Base-by-base conservation (phyloP, 2,329 filamentous ascomycete genomes). In the Helotiales sp. region DNA sequence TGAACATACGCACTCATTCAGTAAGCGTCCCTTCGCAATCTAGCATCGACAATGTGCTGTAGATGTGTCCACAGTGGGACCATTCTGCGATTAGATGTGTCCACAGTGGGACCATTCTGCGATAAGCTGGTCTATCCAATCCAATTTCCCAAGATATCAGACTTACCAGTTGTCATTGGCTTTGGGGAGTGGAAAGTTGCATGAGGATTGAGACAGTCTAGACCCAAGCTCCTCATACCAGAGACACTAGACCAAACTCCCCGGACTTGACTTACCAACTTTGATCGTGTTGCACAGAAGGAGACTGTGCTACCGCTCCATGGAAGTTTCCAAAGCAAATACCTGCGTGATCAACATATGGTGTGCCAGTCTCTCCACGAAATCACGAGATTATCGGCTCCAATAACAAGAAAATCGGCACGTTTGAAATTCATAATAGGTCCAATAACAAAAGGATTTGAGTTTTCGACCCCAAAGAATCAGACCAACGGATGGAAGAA, bases 291-390 rank as follows among this genome's bases (percentile, higher is more conserved):
- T n/a, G 82, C 78, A 52, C 82, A 74, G 80, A 83, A 19, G 82
- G 83, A 57, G 81, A 84, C 70, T 81, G 85, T 57, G 81, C 80
- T 24, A 81, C 79, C 0, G 83, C 82, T 0, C 81, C 79, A 64
- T 85, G 82, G 68, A 84, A 84, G 58, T 81, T 79, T 0, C 81
- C 83, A 63, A 85, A 81, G 2, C 81, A 78, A 30, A 85, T 67
- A 19, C 82, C 79, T 50, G 78, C 78, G 3, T 81, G 68, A 70
- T 85, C 79, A 29, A 85, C 74, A 65, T 81, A 81, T 2, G 82
- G 82, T 0, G 82, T 85, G 19, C 75, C 74, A 57, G 85, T 85
- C 70, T 85, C 82, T 60, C 80, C 78, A 53, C 83, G 82, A 63
- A 82, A 85, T 61, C 72, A 75, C 40, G 71, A 71, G 9, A 76